phyloP scores from a whole-genome alignment of 1,284 basidiomycete genomes.

The Ustilago loliicola region DNA sequence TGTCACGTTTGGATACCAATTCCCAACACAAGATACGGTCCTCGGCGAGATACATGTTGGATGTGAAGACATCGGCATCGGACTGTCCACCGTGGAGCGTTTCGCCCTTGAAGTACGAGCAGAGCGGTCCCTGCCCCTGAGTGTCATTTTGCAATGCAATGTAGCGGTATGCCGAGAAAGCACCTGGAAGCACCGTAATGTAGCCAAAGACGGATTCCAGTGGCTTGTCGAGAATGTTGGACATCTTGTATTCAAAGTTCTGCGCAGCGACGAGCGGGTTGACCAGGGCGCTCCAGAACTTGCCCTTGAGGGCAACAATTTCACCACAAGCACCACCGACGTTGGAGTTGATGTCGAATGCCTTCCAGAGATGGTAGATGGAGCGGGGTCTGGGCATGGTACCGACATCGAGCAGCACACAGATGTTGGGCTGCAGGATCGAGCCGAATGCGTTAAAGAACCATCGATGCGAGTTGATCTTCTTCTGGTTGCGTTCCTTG shows the following conservation, averaged over 20 bases:
- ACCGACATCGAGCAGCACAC: conserved; percentile 92
- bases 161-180: conserved; percentile 84
- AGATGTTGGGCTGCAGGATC: conserved; percentile 81
- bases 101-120: conserved; percentile 94
- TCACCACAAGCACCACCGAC: conserved; percentile 98
- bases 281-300: conserved; percentile 75
- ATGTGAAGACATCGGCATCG: conserved; percentile 67
- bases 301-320: conserved; percentile 90
- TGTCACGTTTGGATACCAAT: conserved; percentile 71
- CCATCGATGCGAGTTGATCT: conserved; percentile 85
- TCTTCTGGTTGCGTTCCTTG: conserved; percentile 70
- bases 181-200: conserved; percentile 91
- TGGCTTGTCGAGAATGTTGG: conserved; percentile 73
- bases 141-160: conserved; percentile 89
- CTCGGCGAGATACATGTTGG: conserved; percentile 69
- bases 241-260: conserved; percentile 70
- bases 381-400: conserved; percentile 78
- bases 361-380: conserved; percentile 97
- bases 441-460: conserved; percentile 72
- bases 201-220: conserved; percentile 84
- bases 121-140: conserved; percentile 85
- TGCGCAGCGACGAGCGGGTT: conserved; percentile 79
- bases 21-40: conserved; percentile 69
- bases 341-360: conserved; percentile 94
- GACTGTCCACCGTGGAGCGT: conserved; percentile 73